phyloP scores from a whole-genome alignment of 257 asterid genomes.

The Lavandula angustifolia region DNA sequence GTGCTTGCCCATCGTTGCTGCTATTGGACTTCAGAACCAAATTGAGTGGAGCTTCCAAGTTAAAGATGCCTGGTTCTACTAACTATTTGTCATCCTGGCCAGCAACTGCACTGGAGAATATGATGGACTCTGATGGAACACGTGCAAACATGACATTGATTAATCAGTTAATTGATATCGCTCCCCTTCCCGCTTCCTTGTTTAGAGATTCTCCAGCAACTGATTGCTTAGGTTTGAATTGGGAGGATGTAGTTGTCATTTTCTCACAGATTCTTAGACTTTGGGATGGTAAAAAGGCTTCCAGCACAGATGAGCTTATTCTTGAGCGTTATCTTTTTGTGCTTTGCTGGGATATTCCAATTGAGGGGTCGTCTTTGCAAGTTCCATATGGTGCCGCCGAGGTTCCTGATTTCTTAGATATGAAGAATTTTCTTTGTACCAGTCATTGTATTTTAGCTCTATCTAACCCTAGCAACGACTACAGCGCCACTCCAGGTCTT shows the following conservation, averaged over 20 bases:
- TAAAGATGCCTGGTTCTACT: conserved; percentile 38
- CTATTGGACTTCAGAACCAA: conserved; percentile 72
- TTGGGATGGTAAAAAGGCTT: conserved; percentile 75
- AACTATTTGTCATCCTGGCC: conserved; percentile 71
- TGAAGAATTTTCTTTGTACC: conserved; percentile 56
- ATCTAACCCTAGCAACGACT: conserved; percentile 36
- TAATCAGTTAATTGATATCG: conserved; percentile 74
- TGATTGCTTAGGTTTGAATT: conserved; percentile 55
- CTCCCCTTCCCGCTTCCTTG: conserved; percentile 69
- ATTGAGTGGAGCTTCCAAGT: conserved; percentile 64
- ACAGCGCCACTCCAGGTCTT: conserved; percentile 46
- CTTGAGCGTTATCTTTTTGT: conserved; percentile 83
- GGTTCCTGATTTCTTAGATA: conserved; percentile 50
- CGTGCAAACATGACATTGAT: conserved; percentile 52
- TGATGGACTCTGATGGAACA: conserved; percentile 44
- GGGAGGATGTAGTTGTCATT: conserved; percentile 57
- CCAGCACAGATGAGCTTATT: conserved; percentile 68
- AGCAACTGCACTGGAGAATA: conserved; percentile 58
- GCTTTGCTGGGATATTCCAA: conserved; percentile 90
- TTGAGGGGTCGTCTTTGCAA: conserved; percentile 44
- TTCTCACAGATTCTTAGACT: conserved; percentile 60
- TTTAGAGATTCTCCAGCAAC: conserved; percentile 44
- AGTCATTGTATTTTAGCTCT: conserved; percentile 57
- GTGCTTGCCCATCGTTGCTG: conserved; percentile 73
- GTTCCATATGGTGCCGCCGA: conserved; percentile 39